A percentile compares a stretch with the other conserved stretches of the same genome.
phyloP scores from a whole-genome alignment of 768 basidiomycete genomes.

The Lentinula guzmanii region DNA sequence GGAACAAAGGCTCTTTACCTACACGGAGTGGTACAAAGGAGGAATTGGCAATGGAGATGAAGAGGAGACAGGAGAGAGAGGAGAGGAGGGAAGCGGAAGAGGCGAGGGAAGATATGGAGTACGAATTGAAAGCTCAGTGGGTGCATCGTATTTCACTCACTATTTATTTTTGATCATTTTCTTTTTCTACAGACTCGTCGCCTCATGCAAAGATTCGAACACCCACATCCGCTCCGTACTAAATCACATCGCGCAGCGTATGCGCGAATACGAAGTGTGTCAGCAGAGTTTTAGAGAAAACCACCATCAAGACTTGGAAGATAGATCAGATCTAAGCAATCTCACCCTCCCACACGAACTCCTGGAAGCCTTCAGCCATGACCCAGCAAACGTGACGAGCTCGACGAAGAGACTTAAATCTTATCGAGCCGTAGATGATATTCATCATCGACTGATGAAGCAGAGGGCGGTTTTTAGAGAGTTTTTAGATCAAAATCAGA shows the following conservation, averaged over 20 bases:
- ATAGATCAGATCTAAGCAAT: conserved; percentile 11
- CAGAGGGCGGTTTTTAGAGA: conserved; percentile 50
- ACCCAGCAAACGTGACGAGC: conserved; percentile 71
- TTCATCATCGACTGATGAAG: conserved; percentile 52
- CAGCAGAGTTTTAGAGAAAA: conserved; percentile 42
- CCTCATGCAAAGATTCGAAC: conserved; percentile 56
- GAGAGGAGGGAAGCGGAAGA: conserved; percentile 41
- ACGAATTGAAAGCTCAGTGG: conserved; percentile 53
- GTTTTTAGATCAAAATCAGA: conserved; percentile 30
- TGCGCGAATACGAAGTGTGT: conserved; percentile 61
- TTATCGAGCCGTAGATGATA: conserved; percentile 75
- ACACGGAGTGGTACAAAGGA: background rate
- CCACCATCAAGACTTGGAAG: conserved; percentile 22
- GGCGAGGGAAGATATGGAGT: conserved; percentile 44
- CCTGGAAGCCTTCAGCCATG: conserved; percentile 69
- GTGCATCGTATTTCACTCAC: conserved; percentile 14
- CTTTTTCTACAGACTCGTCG: conserved; percentile 43
- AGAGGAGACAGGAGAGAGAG: conserved; percentile 34
- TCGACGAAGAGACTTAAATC: conserved; percentile 54
- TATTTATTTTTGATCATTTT: conserved; percentile 1
- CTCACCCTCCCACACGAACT: conserved; percentile 54
- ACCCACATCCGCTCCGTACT: conserved; percentile 62
- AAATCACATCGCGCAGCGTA: conserved; percentile 53
- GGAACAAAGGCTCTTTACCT: conserved; percentile 20
- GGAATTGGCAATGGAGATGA: conserved; percentile 21